Percentiles rank a stretch among this genome's conserved stretches.
These are phyloP conservation scores for Phtheirospermum japonicum DNA, from an alignment of 257 asterid genomes.

Conservation along the genomic window DNA sequence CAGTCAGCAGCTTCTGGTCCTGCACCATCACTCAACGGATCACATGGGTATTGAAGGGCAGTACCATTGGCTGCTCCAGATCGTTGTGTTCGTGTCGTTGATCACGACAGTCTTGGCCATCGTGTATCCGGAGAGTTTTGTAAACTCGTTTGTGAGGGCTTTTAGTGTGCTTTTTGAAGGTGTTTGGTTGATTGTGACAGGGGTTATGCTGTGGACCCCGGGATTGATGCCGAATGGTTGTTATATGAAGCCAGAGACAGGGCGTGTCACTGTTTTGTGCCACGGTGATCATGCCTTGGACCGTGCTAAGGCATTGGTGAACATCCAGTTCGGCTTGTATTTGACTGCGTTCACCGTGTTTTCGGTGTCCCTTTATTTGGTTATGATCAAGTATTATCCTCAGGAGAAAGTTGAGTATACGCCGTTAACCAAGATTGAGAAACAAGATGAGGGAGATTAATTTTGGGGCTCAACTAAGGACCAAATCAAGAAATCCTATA, in stretches of 20 bases:
- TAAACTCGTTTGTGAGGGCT: constrained; percentile 53
- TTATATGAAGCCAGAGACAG: constrained; percentile 39
- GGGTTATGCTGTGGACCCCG: constrained; percentile 80
- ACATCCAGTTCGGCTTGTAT: constrained; percentile 62
- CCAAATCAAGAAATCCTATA: constrained; percentile 27
- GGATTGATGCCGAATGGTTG: constrained; percentile 48
- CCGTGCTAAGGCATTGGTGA: constrained; percentile 73
- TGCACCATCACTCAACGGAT: constrained; percentile 78
- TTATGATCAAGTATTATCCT: constrained; percentile 31
- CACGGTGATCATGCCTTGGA: constrained; percentile 44
- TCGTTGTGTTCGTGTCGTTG: constrained; percentile 43
- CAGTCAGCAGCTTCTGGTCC: constrained; percentile 62
- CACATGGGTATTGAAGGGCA: constrained; percentile 85
- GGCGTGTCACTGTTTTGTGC: constrained; percentile 52
- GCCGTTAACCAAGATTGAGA: constrained; percentile 37
- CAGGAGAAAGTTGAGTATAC: constrained; percentile 44
- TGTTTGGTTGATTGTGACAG: constrained; percentile 69
- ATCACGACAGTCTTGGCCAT: constrained; percentile 46
- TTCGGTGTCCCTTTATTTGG: constrained; percentile 41
- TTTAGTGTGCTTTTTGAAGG: constrained; percentile 59
- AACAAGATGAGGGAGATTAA: constrained; percentile 27
- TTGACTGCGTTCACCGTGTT: constrained; percentile 40
- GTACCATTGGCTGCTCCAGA: constrained; percentile 75
- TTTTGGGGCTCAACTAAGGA: constrained; percentile 29
- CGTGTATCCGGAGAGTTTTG: constrained; percentile 49